Evolutionary conservation across 768 basidiomycete genomes (phyloP), one percentile per base, ranked within the genome.

Genomic region (Galerina sulciceps): DNA sequence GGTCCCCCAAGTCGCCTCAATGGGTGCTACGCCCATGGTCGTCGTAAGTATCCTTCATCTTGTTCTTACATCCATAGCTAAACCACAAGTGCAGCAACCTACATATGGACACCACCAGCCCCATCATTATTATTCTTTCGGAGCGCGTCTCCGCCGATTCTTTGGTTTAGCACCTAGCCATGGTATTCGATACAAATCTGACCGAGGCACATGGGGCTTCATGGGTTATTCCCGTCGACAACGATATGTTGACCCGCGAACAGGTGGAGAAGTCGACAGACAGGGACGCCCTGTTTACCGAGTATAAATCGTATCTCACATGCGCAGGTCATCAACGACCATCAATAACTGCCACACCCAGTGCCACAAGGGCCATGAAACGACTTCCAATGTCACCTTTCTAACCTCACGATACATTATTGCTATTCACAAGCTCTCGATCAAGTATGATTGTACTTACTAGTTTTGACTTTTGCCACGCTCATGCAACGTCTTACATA

Each of bases 261-360:
- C 77, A 15, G 83, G 83, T 6, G 75, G 64, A 15, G 82, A 84
- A 65, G 85, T 85, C 49, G 85, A 87, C 71, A 71, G 80, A 62
- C 71, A 81, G 37, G 87, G 87, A 55, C 76, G 83, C 52, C 82
- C 81, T 20, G 72, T 86, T 52, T 80, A 82, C 69, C 75, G 81
- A 48, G 73, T 82, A 45, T 82, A 63, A 76, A 49, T 36, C 23
- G 37, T 22, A 43, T 34, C 22, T 15, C n/a, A n/a, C n/a, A n/a
- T n/a, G n/a, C n/a, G n/a, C n/a, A n/a, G n/a, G n/a, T n/a, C n/a
- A n/a, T n/a, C 36, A 17, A 54, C 42, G 5, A 51, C 45, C 63
- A 60, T 18, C 8, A 11, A 55, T 10, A n/a, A 23, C 37, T 37
- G 38, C 49, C 36, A 15, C 49, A 51, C 40, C 17, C n/a, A 13